A percentile compares a stretch with the other conserved stretches of the same genome.
phyloP scores from a whole-genome alignment of 2,329 filamentous ascomycete species.

The Aspergillus tanneri region DNA sequence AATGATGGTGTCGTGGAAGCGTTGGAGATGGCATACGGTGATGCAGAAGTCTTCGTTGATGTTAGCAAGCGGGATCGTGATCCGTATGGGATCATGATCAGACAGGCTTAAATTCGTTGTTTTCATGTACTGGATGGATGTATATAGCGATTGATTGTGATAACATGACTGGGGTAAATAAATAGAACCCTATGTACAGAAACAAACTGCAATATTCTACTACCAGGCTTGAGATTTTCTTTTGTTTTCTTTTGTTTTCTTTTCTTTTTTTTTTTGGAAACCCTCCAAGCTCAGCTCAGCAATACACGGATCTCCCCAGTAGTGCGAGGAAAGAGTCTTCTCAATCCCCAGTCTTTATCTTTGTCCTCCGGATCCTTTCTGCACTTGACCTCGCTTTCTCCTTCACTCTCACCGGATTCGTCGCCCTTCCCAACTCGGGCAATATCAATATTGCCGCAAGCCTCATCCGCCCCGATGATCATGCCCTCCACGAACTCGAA shows the following conservation, averaged over 20 bases:
- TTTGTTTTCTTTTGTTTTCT: too few species aligned
- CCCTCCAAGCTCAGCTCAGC: conserved; percentile 49
- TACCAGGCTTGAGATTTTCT: too few species aligned
- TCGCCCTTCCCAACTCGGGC: conserved; percentile 25
- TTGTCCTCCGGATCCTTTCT: conserved; percentile 31
- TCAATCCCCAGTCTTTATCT: conserved; percentile 42
- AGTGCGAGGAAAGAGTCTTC: conserved; percentile 62
- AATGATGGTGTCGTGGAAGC: conserved; percentile 31
- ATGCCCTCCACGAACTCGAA: conserved; percentile 70
- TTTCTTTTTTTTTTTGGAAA: too few species aligned
- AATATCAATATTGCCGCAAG: conserved; percentile 36
- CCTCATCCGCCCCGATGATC: conserved; percentile 60
- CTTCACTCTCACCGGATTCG: conserved; percentile 30
- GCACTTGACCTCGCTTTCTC: too few species aligned
- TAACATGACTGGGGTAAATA: neutral
- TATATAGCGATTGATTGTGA: too few species aligned
- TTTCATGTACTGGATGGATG: neutral
- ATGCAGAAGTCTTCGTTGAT: conserved; percentile 61
- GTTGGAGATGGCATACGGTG: conserved; percentile 50
- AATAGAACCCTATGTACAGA: conserved; percentile 5
- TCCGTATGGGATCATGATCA: conserved; percentile 74
- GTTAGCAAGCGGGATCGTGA: conserved; percentile 81
- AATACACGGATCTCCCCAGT: conserved; percentile 64
- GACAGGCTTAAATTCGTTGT: conserved; percentile 15
- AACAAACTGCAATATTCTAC: neutral